Evolutionary conservation across 352 stramenopile genomes (phyloP).

Genomic region (Phytophthora litchii): DNA sequence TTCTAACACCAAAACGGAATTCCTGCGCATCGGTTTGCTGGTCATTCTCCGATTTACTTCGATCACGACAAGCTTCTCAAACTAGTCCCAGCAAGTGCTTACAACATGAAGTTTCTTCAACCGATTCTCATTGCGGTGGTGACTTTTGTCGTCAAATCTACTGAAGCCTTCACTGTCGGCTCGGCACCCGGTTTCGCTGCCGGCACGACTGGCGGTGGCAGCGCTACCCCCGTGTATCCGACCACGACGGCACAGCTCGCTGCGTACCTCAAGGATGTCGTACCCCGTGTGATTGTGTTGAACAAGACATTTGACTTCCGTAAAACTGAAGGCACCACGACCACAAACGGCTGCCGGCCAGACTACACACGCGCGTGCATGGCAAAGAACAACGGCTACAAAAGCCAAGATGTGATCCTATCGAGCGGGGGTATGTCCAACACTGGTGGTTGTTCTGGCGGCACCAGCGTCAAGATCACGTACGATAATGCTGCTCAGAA

Average conservation of each 20-base stretch:
- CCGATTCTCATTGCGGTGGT: conserved; percentile 1
- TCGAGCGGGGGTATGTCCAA: conserved; percentile 41
- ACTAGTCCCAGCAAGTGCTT: too few species aligned
- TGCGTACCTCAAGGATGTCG: conserved; percentile 1
- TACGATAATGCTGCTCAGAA: conserved; percentile 41
- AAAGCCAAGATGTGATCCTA: conserved; percentile 35
- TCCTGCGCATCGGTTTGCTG: too few species aligned
- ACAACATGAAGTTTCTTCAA: too few species aligned
- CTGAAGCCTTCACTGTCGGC: conserved; percentile 8
- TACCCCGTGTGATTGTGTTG: conserved; percentile 20
- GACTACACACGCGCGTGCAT: conserved; percentile 24
- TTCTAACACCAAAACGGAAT: too few species aligned
- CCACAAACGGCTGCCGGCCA: conserved; percentile 21
- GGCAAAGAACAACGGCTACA: conserved; percentile 30
- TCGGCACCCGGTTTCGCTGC: conserved; percentile 7
- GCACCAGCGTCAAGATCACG: conserved; percentile 38
- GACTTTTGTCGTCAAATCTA: conserved; percentile 1
- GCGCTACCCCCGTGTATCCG: conserved; percentile 6
- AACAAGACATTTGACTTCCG: conserved; percentile 33
- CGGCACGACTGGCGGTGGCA: conserved; percentile 13
- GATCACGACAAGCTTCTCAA: too few species aligned
- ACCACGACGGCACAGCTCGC: conserved; percentile 8
- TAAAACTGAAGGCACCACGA: conserved; percentile 17
- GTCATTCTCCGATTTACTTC: too few species aligned
- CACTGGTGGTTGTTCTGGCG: conserved; percentile 47